Conservation (phyloP, 2,329 filamentous ascomycete genomes). For the Penicillium brevicompactum region DNA sequence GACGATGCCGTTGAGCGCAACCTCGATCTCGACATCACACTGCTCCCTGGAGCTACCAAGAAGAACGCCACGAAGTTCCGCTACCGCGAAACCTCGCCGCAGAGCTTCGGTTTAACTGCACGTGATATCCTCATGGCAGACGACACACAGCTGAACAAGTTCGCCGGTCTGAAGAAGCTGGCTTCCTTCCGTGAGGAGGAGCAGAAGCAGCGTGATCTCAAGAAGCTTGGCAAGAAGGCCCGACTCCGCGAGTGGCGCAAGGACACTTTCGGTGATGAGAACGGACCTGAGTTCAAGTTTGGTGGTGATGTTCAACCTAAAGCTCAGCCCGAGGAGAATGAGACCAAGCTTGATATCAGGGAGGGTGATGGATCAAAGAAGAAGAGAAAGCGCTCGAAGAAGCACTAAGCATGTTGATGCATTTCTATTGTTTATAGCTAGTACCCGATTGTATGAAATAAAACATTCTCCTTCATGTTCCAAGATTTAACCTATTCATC, state of each 20-base stretch:
- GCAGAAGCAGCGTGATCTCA: conserved; percentile 87
- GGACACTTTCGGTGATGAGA: conserved; percentile 65
- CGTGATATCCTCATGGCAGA: conserved; percentile 89
- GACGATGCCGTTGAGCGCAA: conserved; percentile 83
- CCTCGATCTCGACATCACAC: conserved; percentile 70
- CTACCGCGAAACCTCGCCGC: conserved; percentile 92
- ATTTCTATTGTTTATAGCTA: conserved; percentile 12
- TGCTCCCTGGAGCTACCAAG: conserved; percentile 57
- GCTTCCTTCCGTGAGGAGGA: conserved; percentile 84
- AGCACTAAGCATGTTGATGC: conserved; percentile 32
- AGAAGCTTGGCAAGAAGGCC: conserved; percentile 89
- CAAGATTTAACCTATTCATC: neutral
- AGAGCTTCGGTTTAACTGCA: conserved; percentile 83
- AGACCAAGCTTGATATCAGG: conserved; percentile 44
- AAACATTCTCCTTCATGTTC: neutral
- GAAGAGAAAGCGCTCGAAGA: conserved; percentile 51
- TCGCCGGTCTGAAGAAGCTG: conserved; percentile 91
- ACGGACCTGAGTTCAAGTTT: conserved; percentile 48
- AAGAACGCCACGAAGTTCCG: conserved; percentile 67
- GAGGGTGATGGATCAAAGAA: conserved; percentile 42
- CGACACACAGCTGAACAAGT: conserved; percentile 84
- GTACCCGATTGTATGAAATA: conserved; percentile 2
- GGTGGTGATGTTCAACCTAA: conserved; percentile 24
- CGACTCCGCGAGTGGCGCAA: conserved; percentile 82
- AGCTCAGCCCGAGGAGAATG: conserved; percentile 24